Evolutionary conservation across 306 rosid species (phyloP).

Genomic region (Lupinus albus): DNA sequence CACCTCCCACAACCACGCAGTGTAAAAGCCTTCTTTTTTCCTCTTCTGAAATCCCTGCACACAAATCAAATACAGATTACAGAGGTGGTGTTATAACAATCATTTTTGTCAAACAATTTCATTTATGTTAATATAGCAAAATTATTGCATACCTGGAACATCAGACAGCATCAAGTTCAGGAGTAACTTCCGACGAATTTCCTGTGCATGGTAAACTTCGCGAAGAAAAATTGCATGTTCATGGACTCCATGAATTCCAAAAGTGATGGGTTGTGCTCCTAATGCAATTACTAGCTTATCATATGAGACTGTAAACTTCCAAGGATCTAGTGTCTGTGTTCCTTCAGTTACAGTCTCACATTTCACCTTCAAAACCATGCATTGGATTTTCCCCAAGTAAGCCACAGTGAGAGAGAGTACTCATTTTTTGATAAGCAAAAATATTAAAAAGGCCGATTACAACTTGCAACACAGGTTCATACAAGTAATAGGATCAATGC

Average conservation of each 20-base stretch:
- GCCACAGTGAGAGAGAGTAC: constrained; percentile 20
- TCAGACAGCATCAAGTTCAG: constrained; percentile 88
- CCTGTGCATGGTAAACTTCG: constrained; percentile 95
- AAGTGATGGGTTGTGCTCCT: constrained; percentile 83
- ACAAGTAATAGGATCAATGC: no score
- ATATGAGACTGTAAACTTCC: constrained; percentile 79
- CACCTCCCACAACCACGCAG: constrained; percentile 98
- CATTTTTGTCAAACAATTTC: constrained; percentile 29
- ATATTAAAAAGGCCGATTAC: no score
- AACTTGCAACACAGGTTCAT: no score
- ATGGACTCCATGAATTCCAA: constrained; percentile 85
- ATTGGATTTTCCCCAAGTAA: constrained; percentile 36
- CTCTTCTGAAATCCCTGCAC: constrained; percentile 70
- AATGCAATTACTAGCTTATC: constrained; percentile 86
- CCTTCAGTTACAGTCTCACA: constrained; percentile 83
- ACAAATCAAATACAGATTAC: constrained; percentile 39
- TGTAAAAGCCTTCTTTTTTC: constrained; percentile 85
- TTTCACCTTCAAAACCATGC: constrained; percentile 66
- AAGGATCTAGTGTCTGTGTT: constrained; percentile 59
- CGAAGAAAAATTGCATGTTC: constrained; percentile 92
- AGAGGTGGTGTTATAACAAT: background rate
- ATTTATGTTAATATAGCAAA: constrained; percentile 15
- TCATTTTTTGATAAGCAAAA: no score
- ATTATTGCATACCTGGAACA: constrained; percentile 69
- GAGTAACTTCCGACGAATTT: constrained; percentile 92